Conservation (phyloP, 192 early-diverging fungal species). For the Coemansia sp. region DNA sequence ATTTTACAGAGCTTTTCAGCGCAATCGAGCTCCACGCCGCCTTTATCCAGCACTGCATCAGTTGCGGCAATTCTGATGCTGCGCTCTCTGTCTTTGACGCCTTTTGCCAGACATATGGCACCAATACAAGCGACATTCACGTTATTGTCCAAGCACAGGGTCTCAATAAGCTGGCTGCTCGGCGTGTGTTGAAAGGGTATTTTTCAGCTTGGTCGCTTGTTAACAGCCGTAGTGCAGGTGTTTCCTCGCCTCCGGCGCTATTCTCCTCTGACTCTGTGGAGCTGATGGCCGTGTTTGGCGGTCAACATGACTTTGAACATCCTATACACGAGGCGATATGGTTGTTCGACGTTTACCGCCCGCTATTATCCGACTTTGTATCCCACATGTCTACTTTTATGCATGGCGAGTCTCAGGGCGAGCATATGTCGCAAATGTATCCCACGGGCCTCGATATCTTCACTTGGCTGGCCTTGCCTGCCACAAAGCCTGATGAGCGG, state of each 20-base stretch:
- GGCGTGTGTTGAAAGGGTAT: slow-evolving; percentile 22
- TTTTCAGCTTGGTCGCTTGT: slow-evolving; percentile 17
- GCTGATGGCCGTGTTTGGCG: slow-evolving; percentile 88
- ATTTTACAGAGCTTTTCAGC: background rate
- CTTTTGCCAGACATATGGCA: background rate
- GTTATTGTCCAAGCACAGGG: slow-evolving; percentile 5
- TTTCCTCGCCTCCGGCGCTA: slow-evolving; percentile 5
- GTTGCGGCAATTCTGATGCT: background rate
- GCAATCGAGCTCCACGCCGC: slow-evolving; percentile 12
- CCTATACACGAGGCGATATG: slow-evolving; percentile 81
- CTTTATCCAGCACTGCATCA: slow-evolving; percentile 18
- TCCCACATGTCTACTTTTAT: slow-evolving; percentile 71
- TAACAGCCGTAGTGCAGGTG: background rate
- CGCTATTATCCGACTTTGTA: slow-evolving; percentile 71
- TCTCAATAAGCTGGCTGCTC: slow-evolving; percentile 7
- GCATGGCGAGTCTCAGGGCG: slow-evolving; percentile 55
- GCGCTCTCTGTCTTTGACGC: slow-evolving; percentile 10
- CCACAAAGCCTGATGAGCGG: slow-evolving; percentile 65
- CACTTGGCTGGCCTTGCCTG: slow-evolving; percentile 72
- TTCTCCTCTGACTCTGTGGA: slow-evolving; percentile 53
- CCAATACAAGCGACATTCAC: slow-evolving; percentile 12
- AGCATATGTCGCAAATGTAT: slow-evolving; percentile 57
- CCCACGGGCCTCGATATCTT: slow-evolving; percentile 76
- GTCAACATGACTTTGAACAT: slow-evolving; percentile 83
- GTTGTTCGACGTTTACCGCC: slow-evolving; percentile 72